A percentile compares a stretch with the other conserved stretches of the same genome.
Conservation (phyloP, 192 early-diverging fungal genomes). For the Chytriomyces sp. region DNA sequence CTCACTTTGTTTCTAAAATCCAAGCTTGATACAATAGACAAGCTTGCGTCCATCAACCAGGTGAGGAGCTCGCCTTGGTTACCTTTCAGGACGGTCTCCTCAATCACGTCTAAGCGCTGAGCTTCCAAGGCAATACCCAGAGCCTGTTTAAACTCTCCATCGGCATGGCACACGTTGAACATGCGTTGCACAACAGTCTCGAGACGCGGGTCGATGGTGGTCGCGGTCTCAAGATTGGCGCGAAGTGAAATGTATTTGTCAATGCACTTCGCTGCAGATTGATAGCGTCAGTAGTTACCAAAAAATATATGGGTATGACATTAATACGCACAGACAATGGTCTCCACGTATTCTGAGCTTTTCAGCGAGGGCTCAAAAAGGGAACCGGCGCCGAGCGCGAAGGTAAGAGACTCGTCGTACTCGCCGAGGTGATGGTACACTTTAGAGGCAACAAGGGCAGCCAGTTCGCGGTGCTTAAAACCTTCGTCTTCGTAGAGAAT, state of each 20-base stretch:
- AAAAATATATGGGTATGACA: neutral
- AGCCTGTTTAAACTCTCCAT: conserved; percentile 87
- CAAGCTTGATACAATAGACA: conserved; percentile 82
- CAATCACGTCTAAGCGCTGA: conserved; percentile 84
- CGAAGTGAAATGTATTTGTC: conserved; percentile 92
- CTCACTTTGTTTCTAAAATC: conserved; percentile 79
- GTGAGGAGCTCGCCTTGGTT: conserved; percentile 64
- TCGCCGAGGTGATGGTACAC: conserved; percentile 98
- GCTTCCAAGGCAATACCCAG: conserved; percentile 96
- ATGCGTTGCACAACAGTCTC: conserved; percentile 92
- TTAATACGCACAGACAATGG: conserved; percentile 78
- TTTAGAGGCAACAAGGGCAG: conserved; percentile 96
- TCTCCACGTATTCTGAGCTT: conserved; percentile 89
- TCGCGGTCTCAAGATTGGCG: conserved; percentile 40
- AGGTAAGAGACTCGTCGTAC: conserved; percentile 91
- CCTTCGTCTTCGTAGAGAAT: conserved; percentile 89
- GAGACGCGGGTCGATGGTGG: conserved; percentile 75
- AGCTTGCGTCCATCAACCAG: conserved; percentile 83
- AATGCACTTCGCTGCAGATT: conserved; percentile 76
- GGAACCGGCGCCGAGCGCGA: conserved; percentile 92
- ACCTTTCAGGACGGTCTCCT: conserved; percentile 76
- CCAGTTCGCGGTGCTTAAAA: conserved; percentile 84
- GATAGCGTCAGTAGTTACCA: no score
- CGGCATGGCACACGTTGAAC: conserved; percentile 88
- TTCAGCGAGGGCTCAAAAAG: conserved; percentile 77